Percentiles rank a stretch among this genome's conserved stretches.
Evolutionary conservation across 208 protist genomes (phyloP).

Genomic region (Wallacemonas collosoma): DNA sequence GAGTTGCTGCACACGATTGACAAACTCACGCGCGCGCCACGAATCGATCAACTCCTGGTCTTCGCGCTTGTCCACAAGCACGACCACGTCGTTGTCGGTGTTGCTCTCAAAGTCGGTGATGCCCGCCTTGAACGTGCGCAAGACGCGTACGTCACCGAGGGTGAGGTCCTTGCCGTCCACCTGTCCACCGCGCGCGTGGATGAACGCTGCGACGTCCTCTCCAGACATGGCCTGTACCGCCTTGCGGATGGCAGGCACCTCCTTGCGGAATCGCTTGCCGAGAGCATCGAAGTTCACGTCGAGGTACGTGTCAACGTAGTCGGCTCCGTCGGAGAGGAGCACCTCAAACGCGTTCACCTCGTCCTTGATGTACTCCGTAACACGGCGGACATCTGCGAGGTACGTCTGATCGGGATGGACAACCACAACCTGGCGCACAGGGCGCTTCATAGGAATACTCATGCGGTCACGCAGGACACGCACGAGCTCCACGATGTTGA

Average conservation of each 20-base stretch:
- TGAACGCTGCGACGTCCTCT: conserved; percentile 52
- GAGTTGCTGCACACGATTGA: conserved; percentile 96
- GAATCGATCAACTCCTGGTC: conserved; percentile 83
- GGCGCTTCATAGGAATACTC: conserved; percentile 92
- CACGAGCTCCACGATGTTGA: conserved; percentile 93
- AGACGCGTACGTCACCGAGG: conserved; percentile 88
- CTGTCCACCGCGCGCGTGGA: conserved; percentile 42
- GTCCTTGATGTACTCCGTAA: conserved; percentile 90
- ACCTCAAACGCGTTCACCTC: conserved; percentile 94
- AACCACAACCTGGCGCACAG: conserved; percentile 90
- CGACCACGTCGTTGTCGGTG: conserved; percentile 86
- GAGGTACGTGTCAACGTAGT: conserved; percentile 86
- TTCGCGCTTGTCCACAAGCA: conserved; percentile 89
- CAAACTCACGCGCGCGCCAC: conserved; percentile 93
- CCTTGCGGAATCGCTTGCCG: conserved; percentile 88
- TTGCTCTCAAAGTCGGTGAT: conserved; percentile 89
- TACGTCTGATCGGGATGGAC: conserved; percentile 80
- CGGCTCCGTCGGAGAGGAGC: conserved; percentile 55
- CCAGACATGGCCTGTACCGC: conserved; percentile 71
- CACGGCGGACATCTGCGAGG: conserved; percentile 70
- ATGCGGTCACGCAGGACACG: conserved; percentile 94
- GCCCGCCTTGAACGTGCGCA: conserved; percentile 82
- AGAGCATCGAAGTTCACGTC: conserved; percentile 91
- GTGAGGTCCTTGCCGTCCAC: conserved; percentile 73
- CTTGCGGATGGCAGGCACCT: conserved; percentile 82